Conservation (phyloP, 495 filamentous ascomycete genomes). For the Acidiella bohemica region DNA sequence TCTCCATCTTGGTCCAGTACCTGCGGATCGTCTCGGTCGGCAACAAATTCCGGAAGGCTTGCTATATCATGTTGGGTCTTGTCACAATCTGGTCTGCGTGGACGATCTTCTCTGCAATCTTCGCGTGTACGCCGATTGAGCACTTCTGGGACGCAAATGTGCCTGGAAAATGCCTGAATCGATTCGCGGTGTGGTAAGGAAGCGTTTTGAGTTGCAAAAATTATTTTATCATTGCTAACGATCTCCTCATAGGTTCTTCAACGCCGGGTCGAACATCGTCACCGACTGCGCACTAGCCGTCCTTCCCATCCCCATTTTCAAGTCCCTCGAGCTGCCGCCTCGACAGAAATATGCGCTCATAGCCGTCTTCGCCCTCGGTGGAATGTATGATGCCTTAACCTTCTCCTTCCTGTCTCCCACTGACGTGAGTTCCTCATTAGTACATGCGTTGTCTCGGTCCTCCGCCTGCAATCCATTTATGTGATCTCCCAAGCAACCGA, state of each 20-base stretch:
- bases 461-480: constrained; percentile 26
- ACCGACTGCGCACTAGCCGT: constrained; percentile 37
- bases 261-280: constrained; percentile 38
- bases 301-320: constrained; percentile 23
- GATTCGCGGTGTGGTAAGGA: constrained; percentile 29
- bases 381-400: constrained; percentile 17
- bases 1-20: constrained; percentile 25
- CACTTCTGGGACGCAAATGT: constrained; percentile 29
- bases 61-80: constrained; percentile 16
- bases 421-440: constrained; percentile 9
- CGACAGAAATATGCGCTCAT: constrained; percentile 23
- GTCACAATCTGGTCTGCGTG: constrained; percentile 18
- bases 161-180: constrained; percentile 31
- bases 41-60: constrained; percentile 14
- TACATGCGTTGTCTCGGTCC: constrained; percentile 25
- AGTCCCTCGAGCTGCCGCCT: constrained; percentile 18
- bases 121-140: constrained; percentile 24
- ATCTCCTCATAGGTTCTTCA: constrained; percentile 28
- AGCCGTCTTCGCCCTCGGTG: constrained; percentile 23
- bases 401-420: background rate
- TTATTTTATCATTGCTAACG: background rate
- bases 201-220: background rate
- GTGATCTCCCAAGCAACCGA: constrained; percentile 22
- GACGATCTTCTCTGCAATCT: constrained; percentile 23
- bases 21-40: constrained; percentile 19